A percentile compares a stretch with the other conserved stretches of the same genome.
Evolutionary conservation across 495 filamentous ascomycete genomes (phyloP).

Genomic region (Tetracladium marchalianum): DNA sequence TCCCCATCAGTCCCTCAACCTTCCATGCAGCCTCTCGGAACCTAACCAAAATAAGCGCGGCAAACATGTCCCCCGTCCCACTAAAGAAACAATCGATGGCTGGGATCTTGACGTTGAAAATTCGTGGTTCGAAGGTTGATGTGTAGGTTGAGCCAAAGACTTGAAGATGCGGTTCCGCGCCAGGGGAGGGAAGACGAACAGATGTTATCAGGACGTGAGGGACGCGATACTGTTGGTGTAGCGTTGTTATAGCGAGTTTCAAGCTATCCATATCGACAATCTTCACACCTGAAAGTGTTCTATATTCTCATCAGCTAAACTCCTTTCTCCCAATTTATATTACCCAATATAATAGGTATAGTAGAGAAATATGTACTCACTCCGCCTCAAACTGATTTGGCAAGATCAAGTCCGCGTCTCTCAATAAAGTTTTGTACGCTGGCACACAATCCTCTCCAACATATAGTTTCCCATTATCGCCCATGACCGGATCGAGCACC

Average conservation of each 20-base stretch:
- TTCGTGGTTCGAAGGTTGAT: conserved; percentile 15
- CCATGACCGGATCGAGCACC: conserved; percentile 98
- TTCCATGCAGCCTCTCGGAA: conserved; percentile 65
- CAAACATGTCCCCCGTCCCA: conserved; percentile 97
- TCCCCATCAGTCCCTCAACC: conserved; percentile 31
- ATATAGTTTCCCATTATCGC: conserved; percentile 84
- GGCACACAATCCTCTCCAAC: conserved; percentile 83
- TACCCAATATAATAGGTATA: not conserved
- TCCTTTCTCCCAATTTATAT: not conserved
- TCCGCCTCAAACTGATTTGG: conserved; percentile 98
- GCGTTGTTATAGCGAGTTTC: conserved; percentile 57
- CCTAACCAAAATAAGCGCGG: conserved; percentile 79
- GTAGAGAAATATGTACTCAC: conserved; percentile 36
- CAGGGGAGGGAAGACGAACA: conserved; percentile 37
- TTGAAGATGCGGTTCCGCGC: conserved; percentile 44
- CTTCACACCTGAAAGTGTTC: conserved; percentile 69
- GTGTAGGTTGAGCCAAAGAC: conserved; percentile 64
- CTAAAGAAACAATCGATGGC: conserved; percentile 87
- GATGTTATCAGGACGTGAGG: conserved; percentile 94
- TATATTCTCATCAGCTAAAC: conserved; percentile 24
- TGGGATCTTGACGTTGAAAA: conserved; percentile 68
- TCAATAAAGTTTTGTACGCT: conserved; percentile 71
- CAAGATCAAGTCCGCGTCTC: conserved; percentile 79
- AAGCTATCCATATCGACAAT: conserved; percentile 69
- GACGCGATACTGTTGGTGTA: conserved; percentile 67